A percentile compares a stretch with the other conserved stretches of the same genome.
Conservation (phyloP, 148 eudicot genomes). For the Cornus kousa region DNA sequence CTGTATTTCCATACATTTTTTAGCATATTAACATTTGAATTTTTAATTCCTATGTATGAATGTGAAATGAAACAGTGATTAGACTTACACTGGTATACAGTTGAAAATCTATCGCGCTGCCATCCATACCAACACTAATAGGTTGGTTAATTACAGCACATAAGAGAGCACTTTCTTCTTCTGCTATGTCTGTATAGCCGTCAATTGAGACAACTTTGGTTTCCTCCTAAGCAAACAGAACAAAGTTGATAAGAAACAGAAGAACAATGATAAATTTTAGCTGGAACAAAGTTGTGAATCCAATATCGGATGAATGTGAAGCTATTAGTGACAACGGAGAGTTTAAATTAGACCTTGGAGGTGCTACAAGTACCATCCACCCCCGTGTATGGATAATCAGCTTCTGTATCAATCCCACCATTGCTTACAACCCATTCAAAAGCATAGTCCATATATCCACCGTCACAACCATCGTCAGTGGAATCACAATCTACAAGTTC, state of each 20-base stretch:
- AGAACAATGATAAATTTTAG: not conserved
- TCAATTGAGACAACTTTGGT: constrained; percentile 37
- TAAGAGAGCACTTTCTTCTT: constrained; percentile 46
- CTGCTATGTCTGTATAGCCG: constrained; percentile 46
- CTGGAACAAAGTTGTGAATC: not conserved
- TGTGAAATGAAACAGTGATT: not conserved
- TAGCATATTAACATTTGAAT: not conserved
- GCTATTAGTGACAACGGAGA: not conserved
- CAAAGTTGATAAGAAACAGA: not conserved
- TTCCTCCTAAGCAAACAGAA: constrained; percentile 27
- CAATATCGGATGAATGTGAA: not conserved
- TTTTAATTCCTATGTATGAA: not conserved
- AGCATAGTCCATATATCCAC: constrained; percentile 58
- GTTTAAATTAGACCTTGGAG: constrained; percentile 33
- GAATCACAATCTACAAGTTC: constrained; percentile 57
- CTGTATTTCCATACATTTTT: constrained; percentile 24
- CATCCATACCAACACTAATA: constrained; percentile 61
- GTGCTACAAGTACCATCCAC: constrained; percentile 34
- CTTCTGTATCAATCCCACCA: constrained; percentile 50
- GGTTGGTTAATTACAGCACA: constrained; percentile 60
- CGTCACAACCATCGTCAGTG: constrained; percentile 51
- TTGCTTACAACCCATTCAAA: constrained; percentile 58
- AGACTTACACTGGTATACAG: constrained; percentile 56
- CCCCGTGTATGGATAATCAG: constrained; percentile 58
- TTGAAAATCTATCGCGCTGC: constrained; percentile 51